A percentile compares a stretch with the other conserved stretches of the same genome.
These are phyloP conservation scores for Trichosporon inkin DNA, from an alignment of 1,284 basidiomycete species.

Conservation along the genomic window DNA sequence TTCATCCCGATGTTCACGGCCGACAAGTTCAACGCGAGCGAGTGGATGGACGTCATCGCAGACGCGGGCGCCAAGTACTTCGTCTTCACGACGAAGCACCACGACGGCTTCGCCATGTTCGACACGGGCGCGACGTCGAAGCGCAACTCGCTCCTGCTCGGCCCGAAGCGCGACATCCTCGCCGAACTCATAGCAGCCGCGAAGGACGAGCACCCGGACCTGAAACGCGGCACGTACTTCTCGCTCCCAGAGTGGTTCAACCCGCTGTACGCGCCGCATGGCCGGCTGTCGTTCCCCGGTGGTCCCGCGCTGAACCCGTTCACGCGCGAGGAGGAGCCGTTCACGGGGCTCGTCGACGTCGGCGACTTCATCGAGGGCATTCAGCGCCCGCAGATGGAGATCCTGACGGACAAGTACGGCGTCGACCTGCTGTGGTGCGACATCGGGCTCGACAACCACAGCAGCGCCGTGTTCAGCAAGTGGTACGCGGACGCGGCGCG, in stretches of 20 bases:
- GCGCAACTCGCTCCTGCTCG: constrained; percentile 55
- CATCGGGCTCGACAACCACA: constrained; percentile 59
- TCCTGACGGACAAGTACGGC: constrained; percentile 56
- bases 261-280: constrained; percentile 57
- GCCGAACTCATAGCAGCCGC: constrained; percentile 57
- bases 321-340: constrained; percentile 57
- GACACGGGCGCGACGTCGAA: constrained; percentile 55
- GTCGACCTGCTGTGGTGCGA: constrained; percentile 59
- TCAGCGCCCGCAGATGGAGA: constrained; percentile 59
- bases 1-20: constrained; percentile 59
- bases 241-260: constrained; percentile 58
- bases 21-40: constrained; percentile 56
- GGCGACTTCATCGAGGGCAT: constrained; percentile 58
- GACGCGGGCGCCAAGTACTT: constrained; percentile 62
- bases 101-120: constrained; percentile 55
- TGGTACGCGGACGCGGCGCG: constrained; percentile 56
- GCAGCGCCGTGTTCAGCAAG: constrained; percentile 54
- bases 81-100: constrained; percentile 56
- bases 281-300: constrained; percentile 55
- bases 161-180: constrained; percentile 58
- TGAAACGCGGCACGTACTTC: constrained; percentile 28
- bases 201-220: constrained; percentile 33
- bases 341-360: constrained; percentile 56
- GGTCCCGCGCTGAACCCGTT: constrained; percentile 57
- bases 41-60: constrained; percentile 58